Base-by-base conservation (phyloP, 192 early-diverging fungal species). In the Coemansia sp. region DNA sequence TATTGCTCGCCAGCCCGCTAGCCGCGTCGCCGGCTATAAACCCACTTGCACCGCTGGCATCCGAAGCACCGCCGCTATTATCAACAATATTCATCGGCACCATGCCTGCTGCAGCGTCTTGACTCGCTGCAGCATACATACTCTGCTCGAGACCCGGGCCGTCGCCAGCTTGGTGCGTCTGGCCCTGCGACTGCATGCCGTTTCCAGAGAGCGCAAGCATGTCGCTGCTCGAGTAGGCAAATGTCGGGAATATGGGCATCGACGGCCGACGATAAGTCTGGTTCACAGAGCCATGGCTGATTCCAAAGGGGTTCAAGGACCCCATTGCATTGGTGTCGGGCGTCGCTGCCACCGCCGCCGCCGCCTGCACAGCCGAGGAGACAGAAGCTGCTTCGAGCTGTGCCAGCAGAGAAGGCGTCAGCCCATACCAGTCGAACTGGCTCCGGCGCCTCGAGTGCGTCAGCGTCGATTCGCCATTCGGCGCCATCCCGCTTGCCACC, bases 401-500 rank as follows among this genome's bases (percentile, higher is more conserved):
- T 0, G 77, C 77, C 0, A 65, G 67, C 23, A 79, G 49, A 30
- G 77, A 79, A 20, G 77, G 77, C 13, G 77, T 79, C 59, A 79
- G 59, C 0, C 77, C 77, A 61, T 71, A 79, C 77, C 77, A 79
- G 65, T 79, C 77, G 39, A 70, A 69, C 61, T 79, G 77, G 62
- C 77, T 79, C 18, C 77, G 71, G 4, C 77, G 71, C n/a, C 77
- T 57, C 18, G 65, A 55, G 32, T 79, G 77, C 45, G 68, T 79
- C 45, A 55, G 18, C 2, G 27, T 50, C n/a, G 59, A 28, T 28
- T 61, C 57, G 19, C 9, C 34, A 16, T 19, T 34, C 34, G 39
- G 7, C 6, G 55, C 3, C 36, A 58, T 5, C 5, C 36, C 36
- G 36, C 36, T 22, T 5, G 19, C 55, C 39, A 18, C n/a, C 19